phyloP scores from a whole-genome alignment of 495 filamentous ascomycete genomes.

The Talaromyces adpressus region DNA sequence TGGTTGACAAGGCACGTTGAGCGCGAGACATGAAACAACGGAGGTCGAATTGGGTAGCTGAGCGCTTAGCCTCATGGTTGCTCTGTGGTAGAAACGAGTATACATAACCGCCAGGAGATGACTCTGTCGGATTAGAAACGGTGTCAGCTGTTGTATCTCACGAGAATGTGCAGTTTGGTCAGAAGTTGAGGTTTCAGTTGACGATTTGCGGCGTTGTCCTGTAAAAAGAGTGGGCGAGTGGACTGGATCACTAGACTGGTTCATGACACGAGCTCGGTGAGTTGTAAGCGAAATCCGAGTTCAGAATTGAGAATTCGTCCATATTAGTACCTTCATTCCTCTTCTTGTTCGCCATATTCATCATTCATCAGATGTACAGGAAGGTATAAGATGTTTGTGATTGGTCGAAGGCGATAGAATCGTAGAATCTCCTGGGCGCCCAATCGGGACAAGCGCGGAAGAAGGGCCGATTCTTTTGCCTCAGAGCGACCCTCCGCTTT shows the following conservation, averaged over 20 bases:
- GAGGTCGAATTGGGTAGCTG: background rate
- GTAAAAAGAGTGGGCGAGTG: background rate
- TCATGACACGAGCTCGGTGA: background rate
- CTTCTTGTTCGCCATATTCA: background rate
- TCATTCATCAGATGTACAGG: background rate
- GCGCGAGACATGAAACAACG: conserved; percentile 4
- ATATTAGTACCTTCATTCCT: background rate
- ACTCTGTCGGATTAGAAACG: background rate
- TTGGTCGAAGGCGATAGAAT: conserved; percentile 4
- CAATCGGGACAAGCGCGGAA: conserved; percentile 1
- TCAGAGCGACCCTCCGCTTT: background rate
- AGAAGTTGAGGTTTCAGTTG: background rate
- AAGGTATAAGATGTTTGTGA: background rate
- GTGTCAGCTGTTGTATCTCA: background rate
- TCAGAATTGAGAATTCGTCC: background rate
- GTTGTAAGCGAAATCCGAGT: background rate
- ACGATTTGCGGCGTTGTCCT: background rate
- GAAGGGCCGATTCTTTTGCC: background rate
- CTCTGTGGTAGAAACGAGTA: background rate
- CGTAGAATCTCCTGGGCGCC: background rate
- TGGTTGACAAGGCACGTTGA: conserved; percentile 1
- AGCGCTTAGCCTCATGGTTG: background rate
- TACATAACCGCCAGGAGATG: background rate
- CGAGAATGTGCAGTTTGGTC: background rate
- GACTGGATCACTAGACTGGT: background rate